These are phyloP conservation scores for Penicilliopsis zonata DNA, from an alignment of 495 filamentous ascomycete genomes.

Conservation along the genomic window DNA sequence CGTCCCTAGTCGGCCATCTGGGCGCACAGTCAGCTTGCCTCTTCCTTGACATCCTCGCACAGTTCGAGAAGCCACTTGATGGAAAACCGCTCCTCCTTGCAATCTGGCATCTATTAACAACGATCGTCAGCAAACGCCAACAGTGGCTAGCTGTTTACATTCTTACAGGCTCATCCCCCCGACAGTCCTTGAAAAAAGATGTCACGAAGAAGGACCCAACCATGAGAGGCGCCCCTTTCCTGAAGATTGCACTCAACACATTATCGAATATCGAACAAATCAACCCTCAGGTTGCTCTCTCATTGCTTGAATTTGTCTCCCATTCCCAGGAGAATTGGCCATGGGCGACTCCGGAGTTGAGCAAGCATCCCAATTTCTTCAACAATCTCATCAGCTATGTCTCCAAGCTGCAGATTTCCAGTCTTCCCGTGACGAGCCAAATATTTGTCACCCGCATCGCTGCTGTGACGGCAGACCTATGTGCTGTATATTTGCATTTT, in stretches of 20 bases:
- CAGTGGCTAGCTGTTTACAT: slow-evolving; percentile 92
- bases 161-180: slow-evolving; percentile 75
- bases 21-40: slow-evolving; percentile 68
- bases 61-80: slow-evolving; percentile 64
- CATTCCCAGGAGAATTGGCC: slow-evolving; percentile 85
- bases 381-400: slow-evolving; percentile 55
- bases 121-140: slow-evolving; percentile 80
- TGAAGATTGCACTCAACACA: slow-evolving; percentile 61
- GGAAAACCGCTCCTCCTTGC: slow-evolving; percentile 45
- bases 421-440: slow-evolving; percentile 24
- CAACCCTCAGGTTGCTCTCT: slow-evolving; percentile 48
- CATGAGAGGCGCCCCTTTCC: slow-evolving; percentile 47
- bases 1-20: slow-evolving; percentile 80
- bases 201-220: slow-evolving; percentile 22
- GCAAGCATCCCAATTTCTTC: slow-evolving; percentile 62
- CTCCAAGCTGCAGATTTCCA: slow-evolving; percentile 43
- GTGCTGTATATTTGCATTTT: slow-evolving; percentile 84
- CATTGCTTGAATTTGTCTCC: slow-evolving; percentile 75
- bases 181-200: slow-evolving; percentile 50
- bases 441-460: slow-evolving; percentile 58
- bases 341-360: slow-evolving; percentile 69
- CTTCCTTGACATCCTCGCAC: slow-evolving; percentile 67
- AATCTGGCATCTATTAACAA: slow-evolving; percentile 78
- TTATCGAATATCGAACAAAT: slow-evolving; percentile 56
- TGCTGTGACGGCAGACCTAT: slow-evolving; percentile 70